Evolutionary conservation across 305 asterid genomes (phyloP), one percentile per base, ranked within the genome.

Genomic region (Solanum hybrid): DNA sequence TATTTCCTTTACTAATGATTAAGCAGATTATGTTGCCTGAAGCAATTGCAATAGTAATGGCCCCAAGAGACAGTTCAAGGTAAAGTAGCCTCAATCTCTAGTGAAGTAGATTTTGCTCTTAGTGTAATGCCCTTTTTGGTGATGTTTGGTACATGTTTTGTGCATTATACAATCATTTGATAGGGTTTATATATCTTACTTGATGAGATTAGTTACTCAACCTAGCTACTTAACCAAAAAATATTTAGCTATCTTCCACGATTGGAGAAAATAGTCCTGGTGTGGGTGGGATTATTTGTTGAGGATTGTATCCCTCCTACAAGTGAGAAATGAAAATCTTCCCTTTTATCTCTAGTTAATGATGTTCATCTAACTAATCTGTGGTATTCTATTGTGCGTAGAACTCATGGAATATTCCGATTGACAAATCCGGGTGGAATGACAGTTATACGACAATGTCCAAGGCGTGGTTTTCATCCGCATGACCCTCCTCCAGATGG

Each of bases 31-130:
- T 97, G 99, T 92, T 97, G 91, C 99, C 99, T 7, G 99, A 97
- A 95, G 90, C 98, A n/a, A 94, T 96, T 91, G 99, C 99, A 78
- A 97, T 97, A 88, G 99, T 97, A 92, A 95, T 97, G 99, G 99
- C 99, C 87, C 99, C 99, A 17, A 94, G 91, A 89, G 99, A 97
- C 92, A 87, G 93, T 90, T 96, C 98, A 56, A 95, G 93, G 99
- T 97, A 82, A 89, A 56, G 22, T 38, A 79, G 35, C 17, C 34
- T 22, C n/a, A 2, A 27, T 85, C 81, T 51, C 89, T 26, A 56
- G 29, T 78, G 66, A 35, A 85, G 60, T 36, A 78, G 56, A 87
- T 85, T 56, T 31, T 31, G 8, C 11, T 56, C 14, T 85, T 51
- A 31, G 31, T 85, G 76, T 6, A 29, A 56, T 51, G 27, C 76